Base-by-base conservation (phyloP, 495 filamentous ascomycete genomes). In the Bacidia rubella region DNA sequence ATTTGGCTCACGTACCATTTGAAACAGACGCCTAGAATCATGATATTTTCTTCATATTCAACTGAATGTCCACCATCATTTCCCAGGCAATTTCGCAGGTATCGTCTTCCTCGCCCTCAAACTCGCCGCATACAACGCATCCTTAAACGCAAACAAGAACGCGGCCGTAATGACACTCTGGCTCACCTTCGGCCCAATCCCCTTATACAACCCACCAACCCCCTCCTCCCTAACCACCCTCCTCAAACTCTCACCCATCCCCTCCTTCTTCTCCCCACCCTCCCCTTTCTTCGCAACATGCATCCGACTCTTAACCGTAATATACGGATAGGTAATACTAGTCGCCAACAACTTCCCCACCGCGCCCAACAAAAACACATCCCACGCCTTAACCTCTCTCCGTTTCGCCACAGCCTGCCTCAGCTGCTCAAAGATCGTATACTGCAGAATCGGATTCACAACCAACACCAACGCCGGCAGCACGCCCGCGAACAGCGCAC, bases 81-180 rank as follows among this genome's bases (percentile, higher is more conserved):
- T 57, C 9, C 39, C 26, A 3, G 42, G 26, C 11, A 65, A 47
- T 45, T 63, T 70, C 22, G 63, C 50, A 9, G 73, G 71, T 39
- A 75, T 60, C 54, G 65, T 72, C 55, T 71, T 72, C 22, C 80
- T 66, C 21, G 77, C 68, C 4, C 72, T 68, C 10, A 82, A 67
- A 51, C 80, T 84, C 54, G 70, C 65, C 24, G 76, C 74, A 66
- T 85, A 87, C 10, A 87, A 63, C 2, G 80, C 87, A 68, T 99
- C 92, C 74, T 99, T 99, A 70, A 99, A 96, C 12, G 90, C 90
- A 63, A 99, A 99, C 51, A 99, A 73, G 67, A 95, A 92, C 19
- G 92, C 92, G 19, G 92, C 92, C 9, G 93, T 99, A 49, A 97
- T 77, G 9, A 95, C 92, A 66, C 88, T 95, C 70, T 98, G 92